Conservation (phyloP, 2,329 filamentous ascomycete genomes). For the Fusarium beomiforme region DNA sequence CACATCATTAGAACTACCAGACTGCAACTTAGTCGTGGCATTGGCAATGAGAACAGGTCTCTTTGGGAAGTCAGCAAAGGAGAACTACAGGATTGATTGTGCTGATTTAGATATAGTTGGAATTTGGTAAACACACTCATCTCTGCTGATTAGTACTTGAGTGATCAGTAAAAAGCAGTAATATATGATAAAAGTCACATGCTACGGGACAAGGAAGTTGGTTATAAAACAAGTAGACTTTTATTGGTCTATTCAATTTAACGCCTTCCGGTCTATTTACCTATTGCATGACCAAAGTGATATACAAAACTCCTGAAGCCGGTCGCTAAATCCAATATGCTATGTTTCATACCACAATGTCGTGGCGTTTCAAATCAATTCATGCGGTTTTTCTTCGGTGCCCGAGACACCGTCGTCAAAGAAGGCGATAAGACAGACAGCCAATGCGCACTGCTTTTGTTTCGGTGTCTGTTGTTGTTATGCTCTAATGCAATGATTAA, state of each 20-base stretch:
- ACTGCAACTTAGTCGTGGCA: not conserved
- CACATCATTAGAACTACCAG: not conserved
- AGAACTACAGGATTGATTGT: not conserved
- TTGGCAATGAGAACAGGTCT: not conserved
- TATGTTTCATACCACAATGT: conserved; percentile 16
- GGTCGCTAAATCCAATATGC: conserved; percentile 40
- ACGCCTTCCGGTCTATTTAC: conserved; percentile 35
- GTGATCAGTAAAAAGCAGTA: not conserved
- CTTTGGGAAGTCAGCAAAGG: not conserved
- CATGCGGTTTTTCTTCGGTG: conserved; percentile 31
- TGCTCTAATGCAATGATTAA: conserved; percentile 13
- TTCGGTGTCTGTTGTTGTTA: conserved; percentile 30
- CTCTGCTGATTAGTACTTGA: not conserved
- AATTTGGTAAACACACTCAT: not conserved
- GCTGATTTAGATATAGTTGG: not conserved
- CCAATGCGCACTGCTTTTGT: conserved; percentile 41
- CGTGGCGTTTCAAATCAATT: conserved; percentile 25
- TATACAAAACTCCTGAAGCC: conserved; percentile 30
- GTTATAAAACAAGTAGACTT: conserved; percentile 12
- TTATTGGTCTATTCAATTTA: conserved; percentile 22
- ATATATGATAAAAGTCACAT: not conserved
- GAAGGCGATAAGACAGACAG: conserved; percentile 25
- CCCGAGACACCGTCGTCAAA: conserved; percentile 27
- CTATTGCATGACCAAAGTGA: conserved; percentile 25
- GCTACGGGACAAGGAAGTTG: not conserved